phyloP scores from a whole-genome alignment of 768 basidiomycete genomes.

The Rhodotorula toruloides region DNA sequence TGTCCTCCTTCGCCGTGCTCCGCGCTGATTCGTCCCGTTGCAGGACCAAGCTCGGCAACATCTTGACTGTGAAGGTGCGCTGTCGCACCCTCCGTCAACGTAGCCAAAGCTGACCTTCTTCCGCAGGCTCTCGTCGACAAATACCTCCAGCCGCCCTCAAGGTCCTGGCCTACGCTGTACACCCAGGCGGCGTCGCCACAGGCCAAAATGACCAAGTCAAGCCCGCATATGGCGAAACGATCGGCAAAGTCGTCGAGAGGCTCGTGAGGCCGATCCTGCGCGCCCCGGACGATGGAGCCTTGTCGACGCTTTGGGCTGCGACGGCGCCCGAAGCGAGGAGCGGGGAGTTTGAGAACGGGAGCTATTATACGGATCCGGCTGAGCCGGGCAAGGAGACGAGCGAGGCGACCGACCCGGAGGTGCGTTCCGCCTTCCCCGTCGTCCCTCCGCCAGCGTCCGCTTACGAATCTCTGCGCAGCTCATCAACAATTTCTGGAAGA shows the following conservation, averaged over 20 bases:
- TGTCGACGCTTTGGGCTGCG: constrained; percentile 27
- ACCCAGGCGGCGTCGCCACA: constrained; percentile 3
- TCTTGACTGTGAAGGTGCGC: background rate
- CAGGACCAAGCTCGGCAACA: constrained; percentile 20
- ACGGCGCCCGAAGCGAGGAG: constrained; percentile 1
- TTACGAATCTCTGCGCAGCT: background rate
- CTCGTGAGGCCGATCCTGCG: constrained; percentile 4
- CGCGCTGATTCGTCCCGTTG: too few relatives aligned
- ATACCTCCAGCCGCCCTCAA: constrained; percentile 16
- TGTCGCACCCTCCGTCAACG: too few relatives aligned
- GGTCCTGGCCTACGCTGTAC: constrained; percentile 12
- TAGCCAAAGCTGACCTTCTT: too few relatives aligned
- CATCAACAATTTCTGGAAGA: constrained; percentile 34
- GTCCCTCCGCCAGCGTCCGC: too few relatives aligned
- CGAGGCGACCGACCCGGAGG: constrained; percentile 24
- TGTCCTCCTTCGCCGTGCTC: too few relatives aligned
- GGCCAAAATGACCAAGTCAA: constrained; percentile 27
- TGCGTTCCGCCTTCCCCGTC: background rate
- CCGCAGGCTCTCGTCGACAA: constrained; percentile 16
- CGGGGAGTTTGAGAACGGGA: constrained; percentile 18
- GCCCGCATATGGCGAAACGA: constrained; percentile 20
- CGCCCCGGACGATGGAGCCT: constrained; percentile 12
- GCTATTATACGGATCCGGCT: constrained; percentile 20
- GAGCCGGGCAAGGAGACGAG: constrained; percentile 5
- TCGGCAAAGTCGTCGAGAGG: constrained; percentile 10